Evolutionary conservation across 1,284 basidiomycete genomes (phyloP), one percentile per base, ranked within the genome.

Genomic region (Cutaneotrichosporon arboriforme): DNA sequence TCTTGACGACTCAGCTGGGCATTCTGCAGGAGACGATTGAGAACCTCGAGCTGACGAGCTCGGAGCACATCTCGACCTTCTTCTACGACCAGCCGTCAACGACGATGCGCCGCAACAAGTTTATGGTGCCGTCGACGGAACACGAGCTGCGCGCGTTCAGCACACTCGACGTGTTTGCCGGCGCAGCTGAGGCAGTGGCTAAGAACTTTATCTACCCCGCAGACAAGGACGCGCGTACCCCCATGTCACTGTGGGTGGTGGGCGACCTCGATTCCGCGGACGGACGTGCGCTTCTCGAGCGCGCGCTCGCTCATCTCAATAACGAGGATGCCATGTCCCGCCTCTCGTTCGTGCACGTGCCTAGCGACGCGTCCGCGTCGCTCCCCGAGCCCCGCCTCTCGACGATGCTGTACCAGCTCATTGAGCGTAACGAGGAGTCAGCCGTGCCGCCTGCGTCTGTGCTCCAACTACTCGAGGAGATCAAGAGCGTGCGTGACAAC

Each of bases 21-120:
- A 82, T 84, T 64, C 67, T 45, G 14, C 43, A 45, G 43, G 43
- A 45, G 18, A 5, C 23, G 35, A 38, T 47, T 15, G 14, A 17
- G 13, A 37, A 12, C 12, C 34, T 15, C n/a, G 37, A 20, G n/a
- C 15, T 39, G 2, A 31, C 37, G 1, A 40, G 46, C 23, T 18
- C 34, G 3, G 85, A 89, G 41, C 62, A 75, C 18, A 79, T 91
- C 45, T 75, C 83, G 12, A 86, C 80, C 5, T 89, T 86, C 74
- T 97, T 97, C 76, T 97, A 96, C 69, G 89, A 96, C 66, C 80
- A 91, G 3, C 87, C 90, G 0, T 81, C 81, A 0, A 84, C 88
- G 0, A 78, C 80, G 39, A 77, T 78, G 52, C 79, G 85, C 21
- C 78, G 94, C 14, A 96, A 90, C 68, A 59, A 61, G 42, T 55